These are phyloP conservation scores for Rosa chinensis DNA, from an alignment of 306 rosid genomes.

Conservation along the genomic window DNA sequence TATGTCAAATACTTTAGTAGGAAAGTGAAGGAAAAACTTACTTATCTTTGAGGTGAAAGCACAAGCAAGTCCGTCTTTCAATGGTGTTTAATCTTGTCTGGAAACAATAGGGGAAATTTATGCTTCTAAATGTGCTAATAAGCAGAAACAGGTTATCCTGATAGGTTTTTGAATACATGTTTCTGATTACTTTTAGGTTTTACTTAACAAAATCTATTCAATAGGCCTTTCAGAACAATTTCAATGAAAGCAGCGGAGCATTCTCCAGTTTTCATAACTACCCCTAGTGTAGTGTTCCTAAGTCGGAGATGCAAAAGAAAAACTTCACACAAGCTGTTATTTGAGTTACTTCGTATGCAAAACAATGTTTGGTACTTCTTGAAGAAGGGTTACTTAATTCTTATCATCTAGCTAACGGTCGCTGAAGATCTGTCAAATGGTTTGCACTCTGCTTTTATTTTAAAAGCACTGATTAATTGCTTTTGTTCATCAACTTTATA, in stretches of 20 bases:
- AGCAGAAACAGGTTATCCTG: conserved; percentile 18
- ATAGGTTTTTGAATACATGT: conserved; percentile 10
- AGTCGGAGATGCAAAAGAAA: background rate
- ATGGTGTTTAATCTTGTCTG: conserved; percentile 22
- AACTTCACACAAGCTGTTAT: background rate
- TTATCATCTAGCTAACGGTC: no score
- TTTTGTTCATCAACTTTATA: no score
- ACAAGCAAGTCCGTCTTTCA: conserved; percentile 22
- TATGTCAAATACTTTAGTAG: no score
- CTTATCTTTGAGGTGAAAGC: conserved; percentile 13
- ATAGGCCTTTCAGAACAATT: background rate
- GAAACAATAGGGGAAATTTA: conserved; percentile 14
- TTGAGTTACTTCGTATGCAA: background rate
- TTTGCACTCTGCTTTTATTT: no score
- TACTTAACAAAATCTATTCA: conserved; percentile 21
- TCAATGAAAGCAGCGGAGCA: background rate
- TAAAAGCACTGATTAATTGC: no score
- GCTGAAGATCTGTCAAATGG: no score
- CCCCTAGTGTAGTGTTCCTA: background rate
- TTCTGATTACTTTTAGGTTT: conserved; percentile 6
- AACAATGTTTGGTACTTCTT: background rate
- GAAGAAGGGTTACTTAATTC: no score
- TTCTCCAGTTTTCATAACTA: background rate
- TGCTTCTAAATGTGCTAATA: conserved; percentile 20
- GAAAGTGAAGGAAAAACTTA: no score